phyloP scores from a whole-genome alignment of 2,329 filamentous ascomycete species.

The Phialocephala sp. region DNA sequence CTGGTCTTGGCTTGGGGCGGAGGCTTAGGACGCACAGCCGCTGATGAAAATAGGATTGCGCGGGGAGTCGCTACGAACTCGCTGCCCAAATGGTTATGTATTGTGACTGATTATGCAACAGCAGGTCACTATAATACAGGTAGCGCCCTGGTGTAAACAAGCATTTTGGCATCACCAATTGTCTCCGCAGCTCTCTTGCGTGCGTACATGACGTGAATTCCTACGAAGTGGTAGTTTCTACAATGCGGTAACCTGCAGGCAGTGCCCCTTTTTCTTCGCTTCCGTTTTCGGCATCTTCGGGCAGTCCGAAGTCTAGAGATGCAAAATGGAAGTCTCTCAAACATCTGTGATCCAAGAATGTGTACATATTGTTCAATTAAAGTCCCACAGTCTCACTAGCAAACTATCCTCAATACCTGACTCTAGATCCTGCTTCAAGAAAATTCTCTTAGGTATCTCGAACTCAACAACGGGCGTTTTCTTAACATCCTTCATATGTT shows the following conservation, averaged over 20 bases:
- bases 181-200: background rate
- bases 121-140: background rate
- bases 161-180: background rate
- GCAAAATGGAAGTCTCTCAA: background rate
- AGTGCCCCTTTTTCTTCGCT: constrained; percentile 8
- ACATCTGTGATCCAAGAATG: background rate
- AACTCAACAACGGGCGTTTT: constrained; percentile 90
- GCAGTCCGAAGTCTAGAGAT: background rate
- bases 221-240: background rate
- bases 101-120: background rate
- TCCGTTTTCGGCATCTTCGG: background rate
- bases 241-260: background rate
- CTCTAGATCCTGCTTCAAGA: constrained; percentile 51
- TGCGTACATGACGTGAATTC: background rate
- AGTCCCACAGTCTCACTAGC: constrained; percentile 67
- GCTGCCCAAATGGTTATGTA: constrained; percentile 15
- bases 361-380: constrained; percentile 40
- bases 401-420: constrained; percentile 58
- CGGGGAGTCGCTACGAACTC: background rate
- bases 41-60: constrained; percentile 11
- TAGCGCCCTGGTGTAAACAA: background rate
- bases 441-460: constrained; percentile 71
- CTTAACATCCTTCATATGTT: constrained; percentile 82
- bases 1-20: constrained; percentile 31
- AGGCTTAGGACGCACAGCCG: constrained; percentile 31